These are phyloP conservation scores for Paramyrothecium sp. DNA, from an alignment of 2,329 filamentous ascomycete genomes.

Conservation along the genomic window DNA sequence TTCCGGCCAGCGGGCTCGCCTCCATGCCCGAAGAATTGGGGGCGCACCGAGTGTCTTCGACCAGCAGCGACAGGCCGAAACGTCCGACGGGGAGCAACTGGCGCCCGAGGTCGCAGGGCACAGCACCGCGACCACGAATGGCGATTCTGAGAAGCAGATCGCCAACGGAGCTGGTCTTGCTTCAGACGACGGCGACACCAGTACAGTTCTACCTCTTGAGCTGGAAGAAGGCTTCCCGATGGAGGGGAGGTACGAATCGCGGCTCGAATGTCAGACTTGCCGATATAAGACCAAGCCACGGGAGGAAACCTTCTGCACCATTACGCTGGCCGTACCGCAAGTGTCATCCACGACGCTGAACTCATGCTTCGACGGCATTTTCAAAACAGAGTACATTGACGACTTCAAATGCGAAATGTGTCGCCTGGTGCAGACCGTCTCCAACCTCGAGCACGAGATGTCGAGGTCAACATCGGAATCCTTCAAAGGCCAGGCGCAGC, in stretches of 20 bases:
- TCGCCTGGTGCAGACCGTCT: slow-evolving; percentile 75
- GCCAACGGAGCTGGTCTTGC: neutral
- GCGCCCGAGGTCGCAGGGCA: too few species aligned
- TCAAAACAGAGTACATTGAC: slow-evolving; percentile 94
- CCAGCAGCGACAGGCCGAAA: too few species aligned
- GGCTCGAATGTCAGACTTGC: slow-evolving; percentile 89
- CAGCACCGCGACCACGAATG: too few species aligned
- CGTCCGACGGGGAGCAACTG: neutral
- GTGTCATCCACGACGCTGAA: slow-evolving; percentile 77
- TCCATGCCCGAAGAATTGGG: slow-evolving; percentile 43
- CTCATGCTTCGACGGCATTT: slow-evolving; percentile 86
- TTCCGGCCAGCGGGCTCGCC: slow-evolving; percentile 73
- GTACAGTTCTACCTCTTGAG: slow-evolving; percentile 30
- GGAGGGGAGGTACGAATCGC: slow-evolving; percentile 89
- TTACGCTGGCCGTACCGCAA: slow-evolving; percentile 90
- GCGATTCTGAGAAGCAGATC: neutral
- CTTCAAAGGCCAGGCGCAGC: slow-evolving; percentile 49
- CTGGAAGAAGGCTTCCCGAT: slow-evolving; percentile 80
- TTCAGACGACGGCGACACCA: slow-evolving; percentile 10
- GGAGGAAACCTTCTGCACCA: slow-evolving; percentile 82
- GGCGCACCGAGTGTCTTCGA: slow-evolving; percentile 13
- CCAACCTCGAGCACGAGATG: slow-evolving; percentile 60
- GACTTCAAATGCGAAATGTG: slow-evolving; percentile 97
- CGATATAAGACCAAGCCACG: slow-evolving; percentile 84
- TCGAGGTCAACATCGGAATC: slow-evolving; percentile 50